Base-by-base conservation (phyloP, 495 filamentous ascomycete species). In the Cercophora newfieldiana region DNA sequence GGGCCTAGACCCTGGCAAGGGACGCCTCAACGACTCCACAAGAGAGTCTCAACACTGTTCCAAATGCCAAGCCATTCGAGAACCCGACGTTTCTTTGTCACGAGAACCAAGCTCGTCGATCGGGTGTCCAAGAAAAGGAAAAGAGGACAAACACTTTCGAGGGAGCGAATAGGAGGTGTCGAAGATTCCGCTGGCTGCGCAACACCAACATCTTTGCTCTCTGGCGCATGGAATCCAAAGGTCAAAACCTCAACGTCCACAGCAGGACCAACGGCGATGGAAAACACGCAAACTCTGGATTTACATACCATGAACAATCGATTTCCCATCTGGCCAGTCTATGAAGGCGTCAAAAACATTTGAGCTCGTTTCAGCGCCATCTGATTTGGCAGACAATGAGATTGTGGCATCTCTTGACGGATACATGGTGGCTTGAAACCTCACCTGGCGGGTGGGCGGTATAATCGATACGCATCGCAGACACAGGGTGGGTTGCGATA, bases 1-100 rank as follows among this genome's bases (percentile, higher is more conserved):
- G 12, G 37, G 37, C 18, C 37, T 44, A 2, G 37, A 2, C 18
- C 37, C 37, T 49, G 14, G n/a, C n/a, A n/a, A n/a, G n/a, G n/a
- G n/a, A n/a, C n/a, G 47, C n/a, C 26, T 30, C 44, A 28, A 30
- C 16, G 37, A 25, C 59, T 25, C 26, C 22, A 51, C 26, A 2
- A 6, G 2, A 12, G 18, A 14, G 37, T 51, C 59, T 61, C 59
- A 30, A 61, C 16, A 61, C 33, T 31, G 59, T 51, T 61, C 47
- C 59, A 61, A 29, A 30, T 61, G 47, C 59, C 59, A 61, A 61
- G 59, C 10, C 37, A 61, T 25, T 61, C 47, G 37, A 50, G 59
- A 50, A 14, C 37, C 18, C 18, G 37, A 44, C 37, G 18, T 16
- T 44, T 14, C 37, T 33, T 33, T 4, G 5, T 44, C 37, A 44